Percentiles rank a stretch among this genome's conserved stretches.
phyloP scores from a whole-genome alignment of 2,329 filamentous ascomycete species.

The Penicillium verrucosum region DNA sequence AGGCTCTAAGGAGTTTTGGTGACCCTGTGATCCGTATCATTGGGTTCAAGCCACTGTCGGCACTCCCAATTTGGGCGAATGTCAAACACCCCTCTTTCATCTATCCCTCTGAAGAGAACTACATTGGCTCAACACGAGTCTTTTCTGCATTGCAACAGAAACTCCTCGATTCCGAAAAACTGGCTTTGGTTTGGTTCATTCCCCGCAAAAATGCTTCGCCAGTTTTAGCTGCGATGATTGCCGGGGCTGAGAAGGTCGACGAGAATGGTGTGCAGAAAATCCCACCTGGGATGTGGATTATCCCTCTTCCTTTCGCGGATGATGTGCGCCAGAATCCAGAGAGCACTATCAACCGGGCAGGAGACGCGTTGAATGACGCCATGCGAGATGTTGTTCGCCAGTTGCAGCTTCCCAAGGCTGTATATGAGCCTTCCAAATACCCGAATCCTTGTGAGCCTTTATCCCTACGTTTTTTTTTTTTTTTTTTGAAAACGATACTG shows the following conservation, averaged over 20 bases:
- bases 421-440: slow-evolving; percentile 81
- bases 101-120: slow-evolving; percentile 88
- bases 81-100: slow-evolving; percentile 86
- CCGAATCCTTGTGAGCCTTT: slow-evolving; percentile 65
- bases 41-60: slow-evolving; percentile 80
- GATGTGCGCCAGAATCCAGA: slow-evolving; percentile 76
- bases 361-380: slow-evolving; percentile 69
- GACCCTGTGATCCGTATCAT: slow-evolving; percentile 81
- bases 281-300: slow-evolving; percentile 83
- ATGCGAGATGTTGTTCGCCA: slow-evolving; percentile 84
- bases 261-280: slow-evolving; percentile 66
- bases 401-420: slow-evolving; percentile 78
- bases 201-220: slow-evolving; percentile 77
- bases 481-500: not conserved
- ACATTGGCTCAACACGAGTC: slow-evolving; percentile 84
- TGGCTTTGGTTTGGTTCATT: slow-evolving; percentile 87
- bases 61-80: slow-evolving; percentile 78
- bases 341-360: slow-evolving; percentile 54
- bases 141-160: slow-evolving; percentile 91
- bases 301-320: slow-evolving; percentile 83
- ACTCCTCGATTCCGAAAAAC: slow-evolving; percentile 71
- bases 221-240: slow-evolving; percentile 74
- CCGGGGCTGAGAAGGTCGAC: slow-evolving; percentile 65
- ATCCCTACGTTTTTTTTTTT: not conserved
- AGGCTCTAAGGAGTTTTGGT: slow-evolving; percentile 73